A percentile compares a stretch with the other conserved stretches of the same genome.
These are phyloP conservation scores for Pistacia integerrima DNA, from an alignment of 345 rosid genomes.

Conservation along the genomic window DNA sequence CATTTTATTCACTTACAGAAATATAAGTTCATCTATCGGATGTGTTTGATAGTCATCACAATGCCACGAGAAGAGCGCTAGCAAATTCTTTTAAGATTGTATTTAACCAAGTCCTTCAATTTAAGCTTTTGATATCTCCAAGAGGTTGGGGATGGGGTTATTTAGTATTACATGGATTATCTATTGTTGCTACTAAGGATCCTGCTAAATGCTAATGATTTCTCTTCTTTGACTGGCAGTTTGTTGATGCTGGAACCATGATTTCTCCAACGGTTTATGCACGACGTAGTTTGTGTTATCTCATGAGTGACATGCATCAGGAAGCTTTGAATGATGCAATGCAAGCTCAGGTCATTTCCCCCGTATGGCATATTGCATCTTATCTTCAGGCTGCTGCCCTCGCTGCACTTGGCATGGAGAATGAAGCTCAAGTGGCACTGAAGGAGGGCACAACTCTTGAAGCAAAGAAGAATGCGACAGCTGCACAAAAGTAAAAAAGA, in stretches of 20 bases:
- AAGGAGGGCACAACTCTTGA: conserved; percentile 78
- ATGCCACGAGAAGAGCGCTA: not conserved
- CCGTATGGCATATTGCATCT: conserved; percentile 84
- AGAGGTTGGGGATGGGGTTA: not conserved
- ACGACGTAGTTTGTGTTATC: conserved; percentile 76
- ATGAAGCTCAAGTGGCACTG: conserved; percentile 70
- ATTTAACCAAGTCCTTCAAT: not conserved
- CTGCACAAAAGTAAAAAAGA: conserved; percentile 31
- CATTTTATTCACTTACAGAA: not conserved
- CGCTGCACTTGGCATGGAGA: conserved; percentile 61
- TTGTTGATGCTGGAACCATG: conserved; percentile 82
- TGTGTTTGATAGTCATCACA: not conserved
- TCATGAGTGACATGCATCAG: conserved; percentile 75
- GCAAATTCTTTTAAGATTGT: not conserved
- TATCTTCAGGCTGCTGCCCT: conserved; percentile 88
- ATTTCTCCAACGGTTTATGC: conserved; percentile 83
- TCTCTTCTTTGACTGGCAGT: conserved; percentile 44
- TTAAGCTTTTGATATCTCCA: not conserved
- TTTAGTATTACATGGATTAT: not conserved
- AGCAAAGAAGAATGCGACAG: conserved; percentile 41
- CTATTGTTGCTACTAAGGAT: not conserved
- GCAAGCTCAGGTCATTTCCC: conserved; percentile 89
- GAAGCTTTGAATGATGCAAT: conserved; percentile 80
- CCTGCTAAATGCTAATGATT: conserved; percentile 5
- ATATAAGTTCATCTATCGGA: not conserved